Conservation (phyloP, 495 filamentous ascomycete species). For the Immersiella caudata region DNA sequence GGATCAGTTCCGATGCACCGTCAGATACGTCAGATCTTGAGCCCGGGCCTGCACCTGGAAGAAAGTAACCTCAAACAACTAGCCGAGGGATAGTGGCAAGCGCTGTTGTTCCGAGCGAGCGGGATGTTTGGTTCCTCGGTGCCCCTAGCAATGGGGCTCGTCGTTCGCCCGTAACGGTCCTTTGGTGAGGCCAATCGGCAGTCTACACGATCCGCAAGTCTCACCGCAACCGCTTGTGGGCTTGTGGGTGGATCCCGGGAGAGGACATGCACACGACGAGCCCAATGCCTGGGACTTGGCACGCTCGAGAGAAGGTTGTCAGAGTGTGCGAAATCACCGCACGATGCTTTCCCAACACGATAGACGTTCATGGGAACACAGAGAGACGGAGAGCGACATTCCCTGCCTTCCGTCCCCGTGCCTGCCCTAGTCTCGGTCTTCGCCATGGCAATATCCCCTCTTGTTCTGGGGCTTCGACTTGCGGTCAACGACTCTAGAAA, state of each 20-base stretch:
- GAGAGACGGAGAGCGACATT: neutral
- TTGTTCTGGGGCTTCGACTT: neutral
- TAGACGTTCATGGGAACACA: neutral
- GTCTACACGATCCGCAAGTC: constrained; percentile 14
- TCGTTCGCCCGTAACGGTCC: neutral
- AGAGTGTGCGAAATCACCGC: neutral
- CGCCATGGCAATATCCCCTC: neutral
- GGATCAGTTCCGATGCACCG: constrained; percentile 5
- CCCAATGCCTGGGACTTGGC: constrained; percentile 4
- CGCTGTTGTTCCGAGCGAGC: neutral
- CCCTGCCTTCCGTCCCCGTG: neutral
- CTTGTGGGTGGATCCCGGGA: constrained; percentile 7
- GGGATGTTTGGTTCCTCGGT: constrained; percentile 6
- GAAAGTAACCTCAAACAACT: neutral
- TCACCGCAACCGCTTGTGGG: constrained; percentile 15
- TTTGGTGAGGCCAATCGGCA: constrained; percentile 14
- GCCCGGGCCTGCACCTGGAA: neutral
- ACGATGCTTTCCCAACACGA: neutral
- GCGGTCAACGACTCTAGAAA: neutral
- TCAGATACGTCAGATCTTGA: neutral
- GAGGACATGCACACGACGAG: neutral
- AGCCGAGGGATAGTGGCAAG: neutral
- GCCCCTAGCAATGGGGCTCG: neutral
- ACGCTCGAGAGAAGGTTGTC: neutral
- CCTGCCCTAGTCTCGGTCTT: neutral